Conservation (phyloP, 2,329 filamentous ascomycete genomes). For the Balansia obtecta region DNA sequence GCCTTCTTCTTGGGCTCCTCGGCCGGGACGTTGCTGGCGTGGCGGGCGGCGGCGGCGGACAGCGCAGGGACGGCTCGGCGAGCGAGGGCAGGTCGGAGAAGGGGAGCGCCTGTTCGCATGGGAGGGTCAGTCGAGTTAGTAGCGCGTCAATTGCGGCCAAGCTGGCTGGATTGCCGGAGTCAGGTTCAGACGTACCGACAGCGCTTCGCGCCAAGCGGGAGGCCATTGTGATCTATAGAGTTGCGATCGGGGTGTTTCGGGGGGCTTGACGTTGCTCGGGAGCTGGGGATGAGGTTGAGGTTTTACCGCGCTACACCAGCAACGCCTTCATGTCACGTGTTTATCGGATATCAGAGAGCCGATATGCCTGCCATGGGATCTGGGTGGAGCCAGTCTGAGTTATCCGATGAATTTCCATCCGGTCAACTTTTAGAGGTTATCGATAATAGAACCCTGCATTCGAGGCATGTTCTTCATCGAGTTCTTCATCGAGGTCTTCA, state of each 20-base stretch:
- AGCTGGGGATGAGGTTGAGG: conserved; percentile 35
- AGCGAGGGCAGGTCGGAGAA: conserved; percentile 73
- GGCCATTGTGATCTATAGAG: conserved; percentile 72
- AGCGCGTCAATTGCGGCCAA: conserved; percentile 11
- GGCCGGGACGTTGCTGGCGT: conserved; percentile 63
- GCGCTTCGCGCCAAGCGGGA: conserved; percentile 93
- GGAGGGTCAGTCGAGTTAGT: not conserved
- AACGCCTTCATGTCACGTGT: conserved; percentile 27
- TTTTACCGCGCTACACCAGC: conserved; percentile 36
- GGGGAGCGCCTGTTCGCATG: conserved; percentile 60
- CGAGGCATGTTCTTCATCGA: no score
- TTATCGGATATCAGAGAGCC: not conserved
- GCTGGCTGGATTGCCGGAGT: conserved; percentile 14
- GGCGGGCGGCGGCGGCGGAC: conserved; percentile 54
- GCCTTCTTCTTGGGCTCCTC: conserved; percentile 96
- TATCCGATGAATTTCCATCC: conserved; percentile 13
- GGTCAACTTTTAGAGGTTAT: not conserved
- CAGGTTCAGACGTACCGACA: conserved; percentile 56
- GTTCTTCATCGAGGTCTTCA: no score
- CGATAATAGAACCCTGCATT: not conserved
- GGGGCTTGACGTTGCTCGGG: conserved; percentile 31
- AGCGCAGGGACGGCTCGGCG: conserved; percentile 64
- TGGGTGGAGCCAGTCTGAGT: not conserved
- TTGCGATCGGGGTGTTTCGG: conserved; percentile 40
- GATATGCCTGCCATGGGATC: not conserved